A percentile compares a stretch with the other conserved stretches of the same genome.
Evolutionary conservation across 2,329 filamentous ascomycete genomes (phyloP).

Genomic region (Lomentospora prolificans): DNA sequence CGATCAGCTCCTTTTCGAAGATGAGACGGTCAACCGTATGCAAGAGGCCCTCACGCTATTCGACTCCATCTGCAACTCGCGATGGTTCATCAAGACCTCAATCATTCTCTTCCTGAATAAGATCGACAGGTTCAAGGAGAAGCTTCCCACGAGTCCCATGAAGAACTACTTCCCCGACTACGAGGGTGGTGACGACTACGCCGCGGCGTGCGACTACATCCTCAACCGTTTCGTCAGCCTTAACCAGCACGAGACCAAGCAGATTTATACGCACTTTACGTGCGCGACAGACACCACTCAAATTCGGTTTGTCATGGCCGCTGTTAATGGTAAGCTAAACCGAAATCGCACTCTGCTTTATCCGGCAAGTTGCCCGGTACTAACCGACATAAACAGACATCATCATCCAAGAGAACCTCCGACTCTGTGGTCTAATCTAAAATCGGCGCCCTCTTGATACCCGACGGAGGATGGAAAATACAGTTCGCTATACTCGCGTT

Average conservation of each 20-base stretch:
- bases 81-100: slow-evolving; percentile 85
- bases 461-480: background rate
- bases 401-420: slow-evolving; percentile 98
- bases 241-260: slow-evolving; percentile 98
- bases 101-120: slow-evolving; percentile 88
- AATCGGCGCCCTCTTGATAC: slow-evolving; percentile 8
- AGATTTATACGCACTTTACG: slow-evolving; percentile 99
- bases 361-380: slow-evolving; percentile 27
- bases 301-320: slow-evolving; percentile 99
- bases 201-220: slow-evolving; percentile 95
- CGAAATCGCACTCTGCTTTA: background rate
- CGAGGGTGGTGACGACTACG: slow-evolving; percentile 92
- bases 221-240: slow-evolving; percentile 96
- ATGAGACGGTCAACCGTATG: slow-evolving; percentile 94
- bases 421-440: slow-evolving; percentile 94
- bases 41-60: slow-evolving; percentile 80
- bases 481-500: slow-evolving; percentile 1
- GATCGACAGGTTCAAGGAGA: slow-evolving; percentile 82
- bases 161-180: slow-evolving; percentile 86
- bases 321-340: slow-evolving; percentile 74
- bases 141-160: slow-evolving; percentile 72
- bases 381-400: slow-evolving; percentile 63
- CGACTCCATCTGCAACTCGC: slow-evolving; percentile 78
- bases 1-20: slow-evolving; percentile 90
- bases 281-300: slow-evolving; percentile 98